phyloP scores from a whole-genome alignment of 1,139 yeast species.

The Nakaseomyces glabratus region DNA sequence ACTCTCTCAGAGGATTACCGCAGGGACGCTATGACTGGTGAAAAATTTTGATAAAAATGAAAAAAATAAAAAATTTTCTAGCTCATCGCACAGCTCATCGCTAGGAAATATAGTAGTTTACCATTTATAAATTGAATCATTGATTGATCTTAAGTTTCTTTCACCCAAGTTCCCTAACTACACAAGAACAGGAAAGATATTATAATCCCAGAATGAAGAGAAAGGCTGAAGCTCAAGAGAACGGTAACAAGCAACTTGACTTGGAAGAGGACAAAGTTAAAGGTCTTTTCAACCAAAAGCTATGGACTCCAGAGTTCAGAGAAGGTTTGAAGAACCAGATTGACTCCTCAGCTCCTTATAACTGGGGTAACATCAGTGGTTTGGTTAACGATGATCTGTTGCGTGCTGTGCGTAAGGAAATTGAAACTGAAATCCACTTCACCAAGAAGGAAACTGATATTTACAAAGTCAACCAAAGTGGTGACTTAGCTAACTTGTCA shows the following conservation, averaged over 20 bases:
- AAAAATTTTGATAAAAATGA: too few relatives aligned
- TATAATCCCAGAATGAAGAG: constrained; percentile 17
- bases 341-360: constrained; percentile 58
- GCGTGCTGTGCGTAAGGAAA: constrained; percentile 74
- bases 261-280: constrained; percentile 34
- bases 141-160: too few relatives aligned
- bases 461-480: constrained; percentile 88
- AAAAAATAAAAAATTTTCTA: too few relatives aligned
- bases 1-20: too few relatives aligned
- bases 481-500: constrained; percentile 87
- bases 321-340: constrained; percentile 36
- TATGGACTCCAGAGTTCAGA: constrained; percentile 45
- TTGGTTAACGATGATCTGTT: constrained; percentile 69
- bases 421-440: constrained; percentile 73
- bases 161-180: too few relatives aligned
- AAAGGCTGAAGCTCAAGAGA: constrained; percentile 10
- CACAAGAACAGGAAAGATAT: too few relatives aligned
- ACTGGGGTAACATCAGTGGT: constrained; percentile 77
- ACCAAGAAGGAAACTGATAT: constrained; percentile 95
- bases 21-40: too few relatives aligned
- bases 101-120: too few relatives aligned
- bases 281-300: constrained; percentile 44
- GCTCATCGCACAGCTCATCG: too few relatives aligned
- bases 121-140: too few relatives aligned
- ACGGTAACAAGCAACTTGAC: constrained; percentile 18